A percentile compares a stretch with the other conserved stretches of the same genome.
Conservation (phyloP, 352 stramenopile genomes). For the Phytopythium delawarense region DNA sequence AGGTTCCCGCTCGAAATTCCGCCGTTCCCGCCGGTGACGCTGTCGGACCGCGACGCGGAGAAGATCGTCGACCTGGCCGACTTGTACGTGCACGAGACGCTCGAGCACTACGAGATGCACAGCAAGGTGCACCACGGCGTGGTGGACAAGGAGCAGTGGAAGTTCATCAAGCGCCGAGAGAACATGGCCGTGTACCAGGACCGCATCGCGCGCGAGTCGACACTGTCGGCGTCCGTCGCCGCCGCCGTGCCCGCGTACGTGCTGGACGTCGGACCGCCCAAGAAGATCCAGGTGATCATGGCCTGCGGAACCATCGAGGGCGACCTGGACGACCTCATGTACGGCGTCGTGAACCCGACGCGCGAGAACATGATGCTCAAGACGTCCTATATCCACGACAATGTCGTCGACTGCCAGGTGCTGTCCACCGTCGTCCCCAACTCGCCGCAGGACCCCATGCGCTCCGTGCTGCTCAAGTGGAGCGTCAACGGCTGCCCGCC, state of each 20-base stretch:
- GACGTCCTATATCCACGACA: conserved; percentile 16
- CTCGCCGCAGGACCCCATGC: conserved; percentile 14
- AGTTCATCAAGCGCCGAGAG: conserved; percentile 14
- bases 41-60: conserved; percentile 6
- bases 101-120: conserved; percentile 9
- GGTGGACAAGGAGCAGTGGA: conserved; percentile 10
- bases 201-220: conserved; percentile 9
- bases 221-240: background rate
- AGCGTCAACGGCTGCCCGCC: conserved; percentile 9
- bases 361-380: conserved; percentile 14
- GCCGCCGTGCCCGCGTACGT: conserved; percentile 6
- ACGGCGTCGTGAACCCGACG: conserved; percentile 13
- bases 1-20: conserved; percentile 15
- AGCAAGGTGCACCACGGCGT: conserved; percentile 5
- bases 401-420: conserved; percentile 13
- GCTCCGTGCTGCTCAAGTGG: conserved; percentile 17
- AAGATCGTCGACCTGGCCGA: conserved; percentile 4
- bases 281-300: conserved; percentile 11
- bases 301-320: conserved; percentile 9
- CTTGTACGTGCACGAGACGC: conserved; percentile 7
- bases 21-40: conserved; percentile 10
- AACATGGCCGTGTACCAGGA: conserved; percentile 14
- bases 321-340: conserved; percentile 14
- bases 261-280: conserved; percentile 5
- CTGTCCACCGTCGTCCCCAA: conserved; percentile 15